Evolutionary conservation across 179 eudicot species (phyloP).

Genomic region (Beta macrorhiza): DNA sequence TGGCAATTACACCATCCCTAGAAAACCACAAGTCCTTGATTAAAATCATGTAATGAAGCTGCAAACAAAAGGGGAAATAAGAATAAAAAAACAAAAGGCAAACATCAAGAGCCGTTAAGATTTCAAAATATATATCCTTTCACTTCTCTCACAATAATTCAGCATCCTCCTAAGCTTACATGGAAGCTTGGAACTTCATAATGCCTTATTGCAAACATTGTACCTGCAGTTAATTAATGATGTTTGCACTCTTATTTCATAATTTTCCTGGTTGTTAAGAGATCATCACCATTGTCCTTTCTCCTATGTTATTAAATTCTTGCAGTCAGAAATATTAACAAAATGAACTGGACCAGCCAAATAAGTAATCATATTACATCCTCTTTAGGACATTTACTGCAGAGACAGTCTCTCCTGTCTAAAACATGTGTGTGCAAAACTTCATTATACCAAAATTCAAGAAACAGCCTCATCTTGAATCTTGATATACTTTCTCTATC

Average conservation of each 20-base stretch:
- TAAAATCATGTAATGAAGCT: neutral
- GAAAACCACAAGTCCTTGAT: neutral
- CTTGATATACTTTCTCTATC: too few relatives aligned
- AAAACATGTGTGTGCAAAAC: too few relatives aligned
- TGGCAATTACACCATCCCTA: conserved; percentile 87
- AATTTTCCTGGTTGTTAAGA: neutral
- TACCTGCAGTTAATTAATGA: neutral
- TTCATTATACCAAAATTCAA: too few relatives aligned
- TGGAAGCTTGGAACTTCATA: neutral
- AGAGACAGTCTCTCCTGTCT: neutral
- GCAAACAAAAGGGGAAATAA: neutral
- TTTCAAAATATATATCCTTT: neutral
- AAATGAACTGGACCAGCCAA: neutral
- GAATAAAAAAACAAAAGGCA: neutral
- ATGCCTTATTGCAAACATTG: neutral
- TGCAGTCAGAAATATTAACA: neutral
- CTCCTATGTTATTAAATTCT: neutral
- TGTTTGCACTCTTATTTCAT: neutral
- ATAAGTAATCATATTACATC: neutral
- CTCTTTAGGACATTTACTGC: neutral
- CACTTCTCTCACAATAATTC: neutral
- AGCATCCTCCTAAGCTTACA: neutral
- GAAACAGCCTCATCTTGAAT: too few relatives aligned
- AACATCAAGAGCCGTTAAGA: neutral
- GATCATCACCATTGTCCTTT: neutral